Percentiles rank a stretch among this genome's conserved stretches.
Conservation (phyloP, 495 filamentous ascomycete species). For the Daldinia decipiens region DNA sequence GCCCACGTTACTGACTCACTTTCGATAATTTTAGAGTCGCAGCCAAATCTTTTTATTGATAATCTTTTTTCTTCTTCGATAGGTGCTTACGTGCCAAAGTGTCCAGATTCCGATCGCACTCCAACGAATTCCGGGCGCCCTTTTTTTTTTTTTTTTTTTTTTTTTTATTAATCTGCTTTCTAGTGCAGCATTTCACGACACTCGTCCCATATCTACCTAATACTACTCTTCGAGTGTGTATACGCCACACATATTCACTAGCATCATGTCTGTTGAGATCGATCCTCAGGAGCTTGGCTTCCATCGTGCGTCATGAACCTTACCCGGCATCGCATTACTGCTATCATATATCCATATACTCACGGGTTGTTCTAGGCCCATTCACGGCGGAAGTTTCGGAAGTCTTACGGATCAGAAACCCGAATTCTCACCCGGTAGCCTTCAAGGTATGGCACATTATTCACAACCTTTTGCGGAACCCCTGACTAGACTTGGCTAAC, state of each 20-base stretch:
- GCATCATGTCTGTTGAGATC: conserved; percentile 90
- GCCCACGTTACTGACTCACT: not conserved
- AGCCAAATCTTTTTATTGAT: conserved; percentile 28
- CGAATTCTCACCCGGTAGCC: conserved; percentile 79
- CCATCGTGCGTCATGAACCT: conserved; percentile 71
- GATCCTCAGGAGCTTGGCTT: conserved; percentile 92
- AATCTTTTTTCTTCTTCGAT: conserved; percentile 29
- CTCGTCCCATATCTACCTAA: conserved; percentile 3
- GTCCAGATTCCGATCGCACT: conserved; percentile 31
- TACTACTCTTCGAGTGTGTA: conserved; percentile 15
- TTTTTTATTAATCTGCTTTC: conserved; percentile 17
- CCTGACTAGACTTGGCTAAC: conserved; percentile 24
- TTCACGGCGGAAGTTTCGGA: conserved; percentile 93
- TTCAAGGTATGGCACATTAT: conserved; percentile 80
- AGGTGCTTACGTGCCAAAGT: conserved; percentile 7
- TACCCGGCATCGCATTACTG: not conserved
- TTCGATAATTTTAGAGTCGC: conserved; percentile 15
- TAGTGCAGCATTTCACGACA: conserved; percentile 3
- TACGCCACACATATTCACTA: conserved; percentile 13
- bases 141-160: too few species aligned
- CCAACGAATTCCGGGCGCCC: conserved; percentile 22
- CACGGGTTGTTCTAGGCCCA: conserved; percentile 70
- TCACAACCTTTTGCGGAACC: conserved; percentile 4
- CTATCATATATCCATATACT: conserved; percentile 19
- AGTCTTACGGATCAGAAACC: conserved; percentile 81